A percentile compares a stretch with the other conserved stretches of the same genome.
phyloP scores from a whole-genome alignment of 805 yeast genomes.

The Sugiyamaella qingdaonensis region DNA sequence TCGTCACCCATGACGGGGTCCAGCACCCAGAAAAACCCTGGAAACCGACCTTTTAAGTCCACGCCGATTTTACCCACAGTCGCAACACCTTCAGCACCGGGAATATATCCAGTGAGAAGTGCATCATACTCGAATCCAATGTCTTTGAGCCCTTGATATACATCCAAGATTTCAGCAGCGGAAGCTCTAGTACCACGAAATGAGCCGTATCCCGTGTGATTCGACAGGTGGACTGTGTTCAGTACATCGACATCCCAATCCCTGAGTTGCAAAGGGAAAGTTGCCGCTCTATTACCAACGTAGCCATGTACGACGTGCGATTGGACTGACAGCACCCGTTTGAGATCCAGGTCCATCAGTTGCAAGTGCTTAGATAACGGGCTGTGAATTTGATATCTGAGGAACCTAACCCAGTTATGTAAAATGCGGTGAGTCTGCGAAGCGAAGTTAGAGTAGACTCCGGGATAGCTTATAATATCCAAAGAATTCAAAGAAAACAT shows the following conservation, averaged over 20 bases:
- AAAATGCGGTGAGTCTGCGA: too few relatives aligned
- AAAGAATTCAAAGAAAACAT: too few relatives aligned
- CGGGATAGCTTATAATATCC: too few relatives aligned
- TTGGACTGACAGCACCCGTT: slow-evolving; percentile 53
- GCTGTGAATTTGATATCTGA: too few relatives aligned
- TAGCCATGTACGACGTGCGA: slow-evolving; percentile 95
- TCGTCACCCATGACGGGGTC: slow-evolving; percentile 95
- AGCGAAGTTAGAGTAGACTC: too few relatives aligned
- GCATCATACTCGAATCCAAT: slow-evolving; percentile 55
- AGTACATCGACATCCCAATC: slow-evolving; percentile 94
- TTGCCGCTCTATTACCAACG: slow-evolving; percentile 89
- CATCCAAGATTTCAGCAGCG: slow-evolving; percentile 43
- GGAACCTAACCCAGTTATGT: neutral
- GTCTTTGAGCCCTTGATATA: slow-evolving; percentile 53
- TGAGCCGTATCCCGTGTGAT: slow-evolving; percentile 84
- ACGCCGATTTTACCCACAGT: slow-evolving; percentile 44
- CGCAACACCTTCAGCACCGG: slow-evolving; percentile 53
- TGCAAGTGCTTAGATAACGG: too few relatives aligned
- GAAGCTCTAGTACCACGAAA: slow-evolving; percentile 56
- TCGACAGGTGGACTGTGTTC: slow-evolving; percentile 83
- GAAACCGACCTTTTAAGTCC: slow-evolving; percentile 30
- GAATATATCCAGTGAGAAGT: slow-evolving; percentile 75
- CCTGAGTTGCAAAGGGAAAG: slow-evolving; percentile 77
- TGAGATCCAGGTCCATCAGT: slow-evolving; percentile 39
- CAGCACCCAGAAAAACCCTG: slow-evolving; percentile 50